Percentiles rank a stretch among this genome's conserved stretches.
Evolutionary conservation across 164 flowering plant species (phyloP).

Genomic region (Tinospora cordifolia): DNA sequence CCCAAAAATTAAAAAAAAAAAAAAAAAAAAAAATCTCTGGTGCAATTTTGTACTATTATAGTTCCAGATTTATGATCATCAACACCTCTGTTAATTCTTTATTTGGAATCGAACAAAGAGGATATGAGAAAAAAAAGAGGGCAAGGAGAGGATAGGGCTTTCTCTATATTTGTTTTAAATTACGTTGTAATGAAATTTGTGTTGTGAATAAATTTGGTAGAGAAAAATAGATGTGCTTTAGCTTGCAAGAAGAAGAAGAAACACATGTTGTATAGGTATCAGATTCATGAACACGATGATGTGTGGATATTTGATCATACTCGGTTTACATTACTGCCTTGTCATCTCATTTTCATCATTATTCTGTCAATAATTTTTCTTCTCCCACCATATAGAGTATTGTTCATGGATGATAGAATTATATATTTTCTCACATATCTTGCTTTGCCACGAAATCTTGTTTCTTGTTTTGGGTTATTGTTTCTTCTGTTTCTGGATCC

Average conservation of each 20-base stretch:
- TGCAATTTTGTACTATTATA: too few species aligned
- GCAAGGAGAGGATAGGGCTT: slow-evolving; percentile 3
- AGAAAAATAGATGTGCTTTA: slow-evolving; percentile 16
- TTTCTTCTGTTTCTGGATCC: background rate
- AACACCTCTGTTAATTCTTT: background rate
- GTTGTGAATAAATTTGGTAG: slow-evolving; percentile 4
- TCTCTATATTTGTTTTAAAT: background rate
- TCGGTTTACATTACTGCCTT: background rate
- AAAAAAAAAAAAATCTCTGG: too few species aligned
- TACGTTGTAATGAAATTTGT: background rate
- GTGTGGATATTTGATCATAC: slow-evolving; percentile 2
- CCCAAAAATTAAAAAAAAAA: background rate
- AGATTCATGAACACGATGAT: slow-evolving; percentile 18
- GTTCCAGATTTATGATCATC: too few species aligned
- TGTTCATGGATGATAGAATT: background rate
- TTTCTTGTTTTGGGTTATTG: background rate
- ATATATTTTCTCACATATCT: background rate
- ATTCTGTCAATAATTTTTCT: background rate
- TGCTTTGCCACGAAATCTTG: background rate
- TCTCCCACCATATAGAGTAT: background rate
- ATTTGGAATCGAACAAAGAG: background rate
- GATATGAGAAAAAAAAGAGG: background rate
- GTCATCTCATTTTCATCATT: background rate
- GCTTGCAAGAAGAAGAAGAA: slow-evolving; percentile 55
- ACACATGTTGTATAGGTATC: slow-evolving; percentile 47